Percentiles rank a stretch among this genome's conserved stretches.
Evolutionary conservation across 179 eudicot species (phyloP).

Genomic region (Heliamphora pulchella): DNA sequence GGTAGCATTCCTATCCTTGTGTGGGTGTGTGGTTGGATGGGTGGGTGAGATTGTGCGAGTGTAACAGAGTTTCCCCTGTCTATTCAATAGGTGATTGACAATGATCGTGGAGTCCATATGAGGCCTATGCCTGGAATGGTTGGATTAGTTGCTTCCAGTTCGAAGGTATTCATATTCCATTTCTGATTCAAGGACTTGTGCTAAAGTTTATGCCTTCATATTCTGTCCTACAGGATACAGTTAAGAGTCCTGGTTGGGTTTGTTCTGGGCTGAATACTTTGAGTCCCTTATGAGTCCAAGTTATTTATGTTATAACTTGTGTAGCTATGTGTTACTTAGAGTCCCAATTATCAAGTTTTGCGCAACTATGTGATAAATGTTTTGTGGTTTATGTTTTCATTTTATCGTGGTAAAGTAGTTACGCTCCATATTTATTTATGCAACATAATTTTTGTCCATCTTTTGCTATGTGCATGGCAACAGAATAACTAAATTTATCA

Average conservation of each 20-base stretch:
- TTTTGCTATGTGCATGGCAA: not conserved
- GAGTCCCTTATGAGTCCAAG: not conserved
- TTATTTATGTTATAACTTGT: slow-evolving; percentile 1
- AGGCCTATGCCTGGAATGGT: slow-evolving; percentile 97
- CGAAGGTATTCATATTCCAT: slow-evolving; percentile 44
- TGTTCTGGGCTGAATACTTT: not conserved
- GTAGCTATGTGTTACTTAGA: not conserved
- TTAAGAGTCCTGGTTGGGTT: slow-evolving; percentile 6
- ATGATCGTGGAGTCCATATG: slow-evolving; percentile 85
- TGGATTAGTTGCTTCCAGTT: slow-evolving; percentile 50
- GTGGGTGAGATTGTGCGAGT: not conserved
- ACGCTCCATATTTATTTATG: not conserved
- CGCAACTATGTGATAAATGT: not conserved
- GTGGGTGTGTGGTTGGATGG: not conserved
- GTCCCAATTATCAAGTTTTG: too few species aligned
- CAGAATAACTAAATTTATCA: slow-evolving; percentile 2
- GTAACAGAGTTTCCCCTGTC: slow-evolving; percentile 4
- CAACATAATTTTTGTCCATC: not conserved
- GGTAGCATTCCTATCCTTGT: slow-evolving; percentile 26
- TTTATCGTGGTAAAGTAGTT: not conserved
- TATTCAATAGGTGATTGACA: slow-evolving; percentile 60
- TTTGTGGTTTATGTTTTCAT: not conserved
- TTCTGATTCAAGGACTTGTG: not conserved
- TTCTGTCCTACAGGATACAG: not conserved
- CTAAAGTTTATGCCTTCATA: not conserved